Conservation (phyloP, 148 eudicot species). For the Silene conica region DNA sequence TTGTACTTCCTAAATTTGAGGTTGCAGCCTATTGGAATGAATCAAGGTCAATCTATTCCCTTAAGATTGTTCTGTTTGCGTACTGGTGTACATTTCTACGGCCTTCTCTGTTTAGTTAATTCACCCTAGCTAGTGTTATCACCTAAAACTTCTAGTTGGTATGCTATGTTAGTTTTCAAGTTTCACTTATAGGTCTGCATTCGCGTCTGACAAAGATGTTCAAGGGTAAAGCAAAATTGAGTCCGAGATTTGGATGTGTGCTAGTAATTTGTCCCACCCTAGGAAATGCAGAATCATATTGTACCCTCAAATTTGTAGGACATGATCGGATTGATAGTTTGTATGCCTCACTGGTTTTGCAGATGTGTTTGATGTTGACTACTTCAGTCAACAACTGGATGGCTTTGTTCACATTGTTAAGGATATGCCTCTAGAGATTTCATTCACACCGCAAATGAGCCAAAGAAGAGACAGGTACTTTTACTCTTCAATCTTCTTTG, state of each 20-base stretch:
- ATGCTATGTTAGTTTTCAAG: background rate
- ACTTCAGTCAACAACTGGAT: constrained; percentile 71
- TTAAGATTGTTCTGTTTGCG: background rate
- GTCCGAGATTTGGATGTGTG: background rate
- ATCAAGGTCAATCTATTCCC: constrained; percentile 55
- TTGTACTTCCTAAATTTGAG: constrained; percentile 94
- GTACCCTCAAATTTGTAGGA: background rate
- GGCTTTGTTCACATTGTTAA: constrained; percentile 70
- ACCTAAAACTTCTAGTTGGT: background rate
- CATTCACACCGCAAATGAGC: constrained; percentile 95
- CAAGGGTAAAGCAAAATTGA: background rate
- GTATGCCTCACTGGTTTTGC: constrained; percentile 74
- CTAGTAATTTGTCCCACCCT: background rate
- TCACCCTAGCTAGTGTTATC: background rate
- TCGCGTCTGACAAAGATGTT: background rate
- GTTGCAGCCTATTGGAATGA: constrained; percentile 99
- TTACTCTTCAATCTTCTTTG: background rate
- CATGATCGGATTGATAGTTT: constrained; percentile 13
- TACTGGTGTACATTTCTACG: background rate
- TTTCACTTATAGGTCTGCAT: background rate
- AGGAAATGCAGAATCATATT: background rate
- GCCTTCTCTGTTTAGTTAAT: background rate
- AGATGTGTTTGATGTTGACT: constrained; percentile 93
- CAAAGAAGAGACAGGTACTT: constrained; percentile 91
- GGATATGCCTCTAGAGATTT: constrained; percentile 74